phyloP scores from a whole-genome alignment of 805 yeast species.

The Candida manassasensis region DNA sequence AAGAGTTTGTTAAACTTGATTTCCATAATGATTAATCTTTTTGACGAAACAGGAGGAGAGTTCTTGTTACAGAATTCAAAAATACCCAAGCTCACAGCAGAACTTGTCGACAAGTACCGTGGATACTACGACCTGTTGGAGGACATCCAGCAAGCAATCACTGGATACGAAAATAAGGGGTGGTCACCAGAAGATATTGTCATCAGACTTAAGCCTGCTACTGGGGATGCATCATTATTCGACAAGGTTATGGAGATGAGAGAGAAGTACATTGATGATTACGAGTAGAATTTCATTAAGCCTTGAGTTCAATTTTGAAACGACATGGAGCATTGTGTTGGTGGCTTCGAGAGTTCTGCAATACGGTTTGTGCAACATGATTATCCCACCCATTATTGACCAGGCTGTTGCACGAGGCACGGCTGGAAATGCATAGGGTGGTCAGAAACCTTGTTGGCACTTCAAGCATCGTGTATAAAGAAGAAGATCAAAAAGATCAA shows the following conservation, averaged over 20 bases:
- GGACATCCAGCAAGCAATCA: conserved; percentile 20
- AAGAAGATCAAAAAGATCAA: too few relatives aligned
- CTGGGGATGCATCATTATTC: conserved; percentile 14
- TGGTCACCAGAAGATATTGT: conserved; percentile 39
- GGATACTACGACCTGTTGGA: conserved; percentile 18
- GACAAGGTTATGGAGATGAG: conserved; percentile 24
- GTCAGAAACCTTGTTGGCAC: too few relatives aligned
- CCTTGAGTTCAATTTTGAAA: too few relatives aligned
- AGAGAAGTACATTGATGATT: conserved; percentile 12
- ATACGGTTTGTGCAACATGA: too few relatives aligned
- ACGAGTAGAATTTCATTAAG: conserved; percentile 12
- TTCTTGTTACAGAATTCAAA: conserved; percentile 33
- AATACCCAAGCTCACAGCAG: conserved; percentile 28
- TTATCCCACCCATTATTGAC: too few relatives aligned
- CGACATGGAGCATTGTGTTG: too few relatives aligned
- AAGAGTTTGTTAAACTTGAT: conserved; percentile 21
- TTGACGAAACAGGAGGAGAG: conserved; percentile 28
- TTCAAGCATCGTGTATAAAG: too few relatives aligned
- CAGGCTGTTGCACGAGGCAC: too few relatives aligned
- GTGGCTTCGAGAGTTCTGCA: too few relatives aligned
- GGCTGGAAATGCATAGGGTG: too few relatives aligned
- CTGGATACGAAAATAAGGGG: conserved; percentile 29
- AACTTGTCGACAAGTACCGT: conserved; percentile 17
- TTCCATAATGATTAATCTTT: conserved; percentile 25
- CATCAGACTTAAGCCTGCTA: conserved; percentile 21